Conservation (phyloP, 441 rosid genomes). For the Omphalea diandra region DNA sequence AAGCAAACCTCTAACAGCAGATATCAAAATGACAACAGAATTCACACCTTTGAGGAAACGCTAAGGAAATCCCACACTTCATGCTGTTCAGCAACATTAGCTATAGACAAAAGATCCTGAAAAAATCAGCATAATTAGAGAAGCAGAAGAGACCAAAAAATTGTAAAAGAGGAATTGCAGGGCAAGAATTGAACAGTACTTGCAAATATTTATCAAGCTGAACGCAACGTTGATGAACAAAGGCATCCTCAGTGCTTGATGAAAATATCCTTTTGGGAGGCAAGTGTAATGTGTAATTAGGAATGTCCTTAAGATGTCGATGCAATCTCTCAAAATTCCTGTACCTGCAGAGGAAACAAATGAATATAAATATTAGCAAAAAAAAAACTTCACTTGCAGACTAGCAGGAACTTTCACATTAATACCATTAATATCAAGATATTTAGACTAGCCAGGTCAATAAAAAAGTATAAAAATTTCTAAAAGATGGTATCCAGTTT, state of each 20-base stretch:
- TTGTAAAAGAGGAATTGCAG: constrained; percentile 14
- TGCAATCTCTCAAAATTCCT: constrained; percentile 95
- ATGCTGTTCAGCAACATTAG: constrained; percentile 98
- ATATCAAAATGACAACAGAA: constrained; percentile 18
- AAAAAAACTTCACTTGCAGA: constrained; percentile 6
- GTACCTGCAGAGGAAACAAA: constrained; percentile 56
- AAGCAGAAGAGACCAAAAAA: constrained; percentile 17
- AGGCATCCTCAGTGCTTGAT: constrained; percentile 97
- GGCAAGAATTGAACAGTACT: constrained; percentile 42
- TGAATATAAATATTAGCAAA: constrained; percentile 12
- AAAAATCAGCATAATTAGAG: constrained; percentile 25
- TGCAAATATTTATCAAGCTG: constrained; percentile 91
- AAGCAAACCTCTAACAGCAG: background rate
- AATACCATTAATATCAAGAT: background rate
- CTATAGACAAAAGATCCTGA: constrained; percentile 95
- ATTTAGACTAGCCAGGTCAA: background rate
- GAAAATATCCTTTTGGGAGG: constrained; percentile 99
- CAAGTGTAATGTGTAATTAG: constrained; percentile 90
- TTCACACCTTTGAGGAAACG: constrained; percentile 73
- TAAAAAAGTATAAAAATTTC: background rate
- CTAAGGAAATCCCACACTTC: constrained; percentile 99
- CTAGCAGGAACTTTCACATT: constrained; percentile 7
- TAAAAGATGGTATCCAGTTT: background rate
- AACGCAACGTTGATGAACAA: constrained; percentile 98
- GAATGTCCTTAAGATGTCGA: constrained; percentile 91